phyloP scores from a whole-genome alignment of 495 filamentous ascomycete genomes.

The Cenococcum geophilum region DNA sequence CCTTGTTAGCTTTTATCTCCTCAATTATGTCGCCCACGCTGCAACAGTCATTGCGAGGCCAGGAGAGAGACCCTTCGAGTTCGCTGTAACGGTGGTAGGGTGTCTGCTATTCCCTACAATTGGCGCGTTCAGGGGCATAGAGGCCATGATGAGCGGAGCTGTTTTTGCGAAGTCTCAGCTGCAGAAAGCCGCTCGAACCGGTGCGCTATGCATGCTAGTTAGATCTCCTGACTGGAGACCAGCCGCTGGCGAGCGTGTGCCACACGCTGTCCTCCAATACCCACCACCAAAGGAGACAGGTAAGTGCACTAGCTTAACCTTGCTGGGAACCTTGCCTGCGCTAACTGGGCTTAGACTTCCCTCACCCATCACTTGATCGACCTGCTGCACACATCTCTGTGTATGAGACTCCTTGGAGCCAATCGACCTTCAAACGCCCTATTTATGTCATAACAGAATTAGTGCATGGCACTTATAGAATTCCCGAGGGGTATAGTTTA shows the following conservation, averaged over 20 bases:
- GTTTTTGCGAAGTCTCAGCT: slow-evolving; percentile 11
- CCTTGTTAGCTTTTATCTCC: slow-evolving; percentile 28
- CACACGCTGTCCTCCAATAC: slow-evolving; percentile 1
- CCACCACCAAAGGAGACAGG: not conserved
- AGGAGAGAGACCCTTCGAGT: slow-evolving; percentile 11
- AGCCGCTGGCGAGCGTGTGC: slow-evolving; percentile 4
- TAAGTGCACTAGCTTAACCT: not conserved
- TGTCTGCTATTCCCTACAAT: slow-evolving; percentile 16
- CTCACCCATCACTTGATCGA: not conserved
- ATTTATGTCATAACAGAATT: slow-evolving; percentile 11
- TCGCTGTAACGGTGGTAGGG: slow-evolving; percentile 10
- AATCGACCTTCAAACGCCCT: slow-evolving; percentile 12
- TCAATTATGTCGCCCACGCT: slow-evolving; percentile 35
- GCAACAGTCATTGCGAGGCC: slow-evolving; percentile 25
- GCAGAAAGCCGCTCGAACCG: slow-evolving; percentile 18
- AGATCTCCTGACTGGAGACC: slow-evolving; percentile 15
- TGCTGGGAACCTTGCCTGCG: not conserved
- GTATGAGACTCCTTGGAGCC: slow-evolving; percentile 10
- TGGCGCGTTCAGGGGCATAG: slow-evolving; percentile 17
- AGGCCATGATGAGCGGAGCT: slow-evolving; percentile 17
- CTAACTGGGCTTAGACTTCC: not conserved
- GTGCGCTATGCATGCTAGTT: slow-evolving; percentile 25
- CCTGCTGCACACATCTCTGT: slow-evolving; percentile 1
- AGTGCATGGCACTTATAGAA: slow-evolving; percentile 13
- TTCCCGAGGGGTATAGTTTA: slow-evolving; percentile 14